phyloP scores from a whole-genome alignment of 441 rosid genomes.

The Breynia disticha region DNA sequence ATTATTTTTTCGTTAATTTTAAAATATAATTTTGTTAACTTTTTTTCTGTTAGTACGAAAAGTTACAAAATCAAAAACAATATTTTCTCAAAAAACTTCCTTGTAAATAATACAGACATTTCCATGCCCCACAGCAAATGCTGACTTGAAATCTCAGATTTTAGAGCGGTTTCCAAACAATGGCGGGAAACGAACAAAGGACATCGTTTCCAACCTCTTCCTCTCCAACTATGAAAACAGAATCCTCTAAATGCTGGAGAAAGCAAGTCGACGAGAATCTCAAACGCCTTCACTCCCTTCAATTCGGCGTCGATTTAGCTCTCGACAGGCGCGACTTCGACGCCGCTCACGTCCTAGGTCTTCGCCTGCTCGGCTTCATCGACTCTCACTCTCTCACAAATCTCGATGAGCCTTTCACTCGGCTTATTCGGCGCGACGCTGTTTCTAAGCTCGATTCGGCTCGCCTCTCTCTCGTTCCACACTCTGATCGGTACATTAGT shows the following conservation, averaged over 20 bases:
- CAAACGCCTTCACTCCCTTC: conserved; percentile 80
- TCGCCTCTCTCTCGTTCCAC: conserved; percentile 44
- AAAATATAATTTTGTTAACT: too few relatives aligned
- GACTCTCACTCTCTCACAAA: conserved; percentile 59
- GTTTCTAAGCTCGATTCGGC: conserved; percentile 53
- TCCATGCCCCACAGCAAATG: too few relatives aligned
- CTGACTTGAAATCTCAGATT: too few relatives aligned
- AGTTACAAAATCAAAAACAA: too few relatives aligned
- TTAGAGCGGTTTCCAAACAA: too few relatives aligned
- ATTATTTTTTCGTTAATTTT: too few relatives aligned
- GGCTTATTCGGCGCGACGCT: conserved; percentile 60
- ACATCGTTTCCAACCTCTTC: too few relatives aligned
- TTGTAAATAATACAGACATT: too few relatives aligned
- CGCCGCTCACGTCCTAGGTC: conserved; percentile 59
- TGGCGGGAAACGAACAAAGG: too few relatives aligned
- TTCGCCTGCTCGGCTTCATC: conserved; percentile 84
- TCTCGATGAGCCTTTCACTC: conserved; percentile 41
- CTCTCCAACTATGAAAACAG: too few relatives aligned
- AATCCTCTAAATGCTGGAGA: conserved; percentile 41
- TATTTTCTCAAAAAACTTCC: too few relatives aligned
- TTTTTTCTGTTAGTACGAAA: too few relatives aligned
- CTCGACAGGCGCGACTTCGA: conserved; percentile 62
- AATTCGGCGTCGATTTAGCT: conserved; percentile 64
- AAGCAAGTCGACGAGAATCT: conserved; percentile 64
- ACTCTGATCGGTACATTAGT: conserved; percentile 57